These are phyloP conservation scores for Leccinum longicurvipes DNA, from an alignment of 768 basidiomycete genomes.

Conservation along the genomic window DNA sequence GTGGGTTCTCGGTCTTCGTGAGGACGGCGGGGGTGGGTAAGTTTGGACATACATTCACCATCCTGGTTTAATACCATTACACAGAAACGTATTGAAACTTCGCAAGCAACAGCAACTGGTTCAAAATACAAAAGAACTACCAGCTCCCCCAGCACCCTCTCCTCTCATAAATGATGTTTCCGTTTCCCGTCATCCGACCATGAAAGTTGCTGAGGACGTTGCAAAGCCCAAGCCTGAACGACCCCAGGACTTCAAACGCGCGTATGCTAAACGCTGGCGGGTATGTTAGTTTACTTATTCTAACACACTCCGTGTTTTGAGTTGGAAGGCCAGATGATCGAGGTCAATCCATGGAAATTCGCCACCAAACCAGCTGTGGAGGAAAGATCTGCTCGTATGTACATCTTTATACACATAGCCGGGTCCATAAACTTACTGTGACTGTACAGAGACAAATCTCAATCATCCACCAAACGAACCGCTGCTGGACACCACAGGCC, in stretches of 20 bases:
- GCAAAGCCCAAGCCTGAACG: slow-evolving; percentile 6
- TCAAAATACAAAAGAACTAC: slow-evolving; percentile 6
- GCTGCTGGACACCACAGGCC: neutral
- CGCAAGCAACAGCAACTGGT: slow-evolving; percentile 33
- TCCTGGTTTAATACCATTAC: neutral
- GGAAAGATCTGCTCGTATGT: slow-evolving; percentile 11
- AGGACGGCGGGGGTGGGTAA: slow-evolving; percentile 61
- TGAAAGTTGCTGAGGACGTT: neutral
- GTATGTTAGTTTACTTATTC: slow-evolving; percentile 6
- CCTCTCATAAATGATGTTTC: neutral
- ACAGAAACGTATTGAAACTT: slow-evolving; percentile 46
- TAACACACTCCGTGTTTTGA: neutral
- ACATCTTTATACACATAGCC: neutral
- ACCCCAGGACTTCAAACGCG: slow-evolving; percentile 9
- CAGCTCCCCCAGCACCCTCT: slow-evolving; percentile 5
- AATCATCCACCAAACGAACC: neutral
- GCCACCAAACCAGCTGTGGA: slow-evolving; percentile 6
- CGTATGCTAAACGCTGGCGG: slow-evolving; percentile 26
- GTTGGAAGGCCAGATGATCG: slow-evolving; percentile 8
- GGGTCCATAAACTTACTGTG: neutral
- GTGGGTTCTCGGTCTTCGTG: slow-evolving; percentile 54
- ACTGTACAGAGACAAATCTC: slow-evolving; percentile 4
- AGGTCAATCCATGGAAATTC: slow-evolving; percentile 15
- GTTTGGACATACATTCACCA: slow-evolving; percentile 21
- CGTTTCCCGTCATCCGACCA: too few relatives aligned